Percentiles rank a stretch among this genome's conserved stretches.
These are phyloP conservation scores for Penicillium paxilli DNA, from an alignment of 495 filamentous ascomycete species.

Conservation along the genomic window DNA sequence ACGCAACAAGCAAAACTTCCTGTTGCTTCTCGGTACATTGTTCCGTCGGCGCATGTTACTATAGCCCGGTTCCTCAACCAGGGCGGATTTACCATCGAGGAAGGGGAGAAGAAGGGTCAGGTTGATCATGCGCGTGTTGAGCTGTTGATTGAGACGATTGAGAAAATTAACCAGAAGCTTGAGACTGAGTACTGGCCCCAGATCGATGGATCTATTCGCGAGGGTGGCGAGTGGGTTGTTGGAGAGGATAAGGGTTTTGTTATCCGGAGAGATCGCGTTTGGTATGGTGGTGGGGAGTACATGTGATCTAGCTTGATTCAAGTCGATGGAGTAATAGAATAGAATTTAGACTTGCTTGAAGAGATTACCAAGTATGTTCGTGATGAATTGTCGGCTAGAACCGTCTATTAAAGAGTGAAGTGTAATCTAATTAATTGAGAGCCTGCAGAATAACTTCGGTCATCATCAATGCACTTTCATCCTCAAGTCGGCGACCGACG, in stretches of 20 bases:
- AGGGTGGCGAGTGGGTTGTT: constrained; percentile 63
- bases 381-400: too few relatives aligned
- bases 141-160: constrained; percentile 63
- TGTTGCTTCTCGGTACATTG: constrained; percentile 71
- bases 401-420: too few relatives aligned
- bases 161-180: constrained; percentile 69
- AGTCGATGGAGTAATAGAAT: not conserved
- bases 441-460: constrained; percentile 11
- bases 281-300: constrained; percentile 77
- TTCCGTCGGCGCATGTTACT: constrained; percentile 81
- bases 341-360: too few relatives aligned
- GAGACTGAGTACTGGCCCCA: constrained; percentile 63
- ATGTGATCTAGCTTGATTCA: constrained; percentile 24
- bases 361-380: too few relatives aligned
- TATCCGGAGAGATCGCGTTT: constrained; percentile 63
- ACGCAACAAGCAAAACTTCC: constrained; percentile 52
- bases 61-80: constrained; percentile 72
- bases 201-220: constrained; percentile 36
- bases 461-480: constrained; percentile 41
- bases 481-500: constrained; percentile 43
- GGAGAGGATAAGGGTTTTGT: constrained; percentile 72
- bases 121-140: constrained; percentile 49
- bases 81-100: constrained; percentile 35
- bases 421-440: not conserved
- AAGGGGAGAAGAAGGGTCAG: constrained; percentile 27